phyloP scores from a whole-genome alignment of 2,329 filamentous ascomycete genomes.

The Sclerotinia minor region DNA sequence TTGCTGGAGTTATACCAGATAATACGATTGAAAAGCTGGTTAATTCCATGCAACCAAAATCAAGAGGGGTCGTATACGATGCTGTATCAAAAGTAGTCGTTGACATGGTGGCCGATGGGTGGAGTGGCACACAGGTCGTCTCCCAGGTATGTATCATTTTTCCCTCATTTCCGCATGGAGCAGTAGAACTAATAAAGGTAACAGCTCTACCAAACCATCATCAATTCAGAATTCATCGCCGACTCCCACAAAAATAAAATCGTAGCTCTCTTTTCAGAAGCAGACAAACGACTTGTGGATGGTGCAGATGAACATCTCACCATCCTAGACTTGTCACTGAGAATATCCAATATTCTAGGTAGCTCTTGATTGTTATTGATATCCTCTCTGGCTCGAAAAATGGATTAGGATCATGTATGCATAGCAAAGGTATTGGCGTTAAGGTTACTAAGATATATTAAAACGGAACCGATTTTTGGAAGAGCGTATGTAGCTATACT shows the following conservation, averaged over 20 bases:
- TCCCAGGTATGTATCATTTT: conserved; percentile 59
- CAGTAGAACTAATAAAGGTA: background rate
- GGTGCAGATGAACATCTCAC: conserved; percentile 93
- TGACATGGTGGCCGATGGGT: conserved; percentile 92
- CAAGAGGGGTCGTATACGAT: conserved; percentile 65
- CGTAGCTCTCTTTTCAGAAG: conserved; percentile 83
- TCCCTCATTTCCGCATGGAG: conserved; percentile 15
- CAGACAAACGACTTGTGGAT: conserved; percentile 92
- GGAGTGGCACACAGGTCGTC: conserved; percentile 90
- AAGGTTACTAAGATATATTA: background rate
- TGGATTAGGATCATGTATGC: background rate
- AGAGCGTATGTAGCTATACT: conserved; percentile 7
- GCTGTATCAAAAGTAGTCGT: conserved; percentile 77
- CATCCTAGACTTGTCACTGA: conserved; percentile 79
- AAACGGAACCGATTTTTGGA: conserved; percentile 1
- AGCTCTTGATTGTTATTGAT: conserved; percentile 29
- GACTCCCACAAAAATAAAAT: conserved; percentile 90
- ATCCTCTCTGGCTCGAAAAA: background rate
- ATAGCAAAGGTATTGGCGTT: conserved; percentile 23
- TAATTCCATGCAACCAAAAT: conserved; percentile 72
- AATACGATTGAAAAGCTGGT: conserved; percentile 69
- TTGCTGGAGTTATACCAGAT: conserved; percentile 89
- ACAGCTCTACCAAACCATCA: conserved; percentile 76
- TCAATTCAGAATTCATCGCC: conserved; percentile 80
- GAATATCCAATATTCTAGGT: conserved; percentile 71